A percentile compares a stretch with the other conserved stretches of the same genome.
phyloP scores from a whole-genome alignment of 1,284 basidiomycete genomes.

The Boletus calvinii region DNA sequence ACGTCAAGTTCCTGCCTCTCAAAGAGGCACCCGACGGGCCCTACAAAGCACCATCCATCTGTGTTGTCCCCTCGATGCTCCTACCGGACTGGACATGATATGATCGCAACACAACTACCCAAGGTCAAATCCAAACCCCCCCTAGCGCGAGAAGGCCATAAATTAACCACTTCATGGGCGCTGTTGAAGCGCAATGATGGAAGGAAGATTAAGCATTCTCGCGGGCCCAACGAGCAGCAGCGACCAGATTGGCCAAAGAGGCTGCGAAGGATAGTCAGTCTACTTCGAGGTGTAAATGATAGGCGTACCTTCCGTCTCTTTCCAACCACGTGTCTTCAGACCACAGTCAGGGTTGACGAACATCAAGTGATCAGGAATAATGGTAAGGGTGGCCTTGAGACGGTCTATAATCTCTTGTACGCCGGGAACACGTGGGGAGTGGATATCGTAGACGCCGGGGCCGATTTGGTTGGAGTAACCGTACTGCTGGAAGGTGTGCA shows the following conservation, averaged over 20 bases:
- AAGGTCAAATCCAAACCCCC: constrained; percentile 37
- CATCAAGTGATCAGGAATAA: constrained; percentile 77
- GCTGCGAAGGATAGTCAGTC: constrained; percentile 35
- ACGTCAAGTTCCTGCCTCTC: constrained; percentile 41
- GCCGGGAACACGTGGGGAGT: constrained; percentile 96
- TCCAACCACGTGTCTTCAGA: constrained; percentile 94
- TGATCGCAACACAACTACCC: constrained; percentile 48
- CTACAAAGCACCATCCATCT: constrained; percentile 26
- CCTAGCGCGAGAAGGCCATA: constrained; percentile 30
- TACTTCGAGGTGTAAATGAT: neutral
- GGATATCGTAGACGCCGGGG: constrained; percentile 98
- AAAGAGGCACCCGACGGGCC: constrained; percentile 41
- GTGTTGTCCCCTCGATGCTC: constrained; percentile 21
- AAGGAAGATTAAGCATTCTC: constrained; percentile 62
- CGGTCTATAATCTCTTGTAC: constrained; percentile 95
- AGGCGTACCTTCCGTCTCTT: constrained; percentile 77
- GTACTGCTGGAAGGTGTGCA: constrained; percentile 93
- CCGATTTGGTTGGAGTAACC: constrained; percentile 99
- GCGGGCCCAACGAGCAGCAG: constrained; percentile 88
- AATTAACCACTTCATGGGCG: constrained; percentile 54
- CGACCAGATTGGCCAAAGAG: constrained; percentile 86
- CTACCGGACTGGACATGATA: constrained; percentile 25
- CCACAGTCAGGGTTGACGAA: constrained; percentile 95
- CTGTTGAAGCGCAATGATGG: constrained; percentile 85
- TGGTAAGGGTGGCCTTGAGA: constrained; percentile 79